Evolutionary conservation across 306 rosid genomes (phyloP).

Genomic region (Inga leiocalycina): DNA sequence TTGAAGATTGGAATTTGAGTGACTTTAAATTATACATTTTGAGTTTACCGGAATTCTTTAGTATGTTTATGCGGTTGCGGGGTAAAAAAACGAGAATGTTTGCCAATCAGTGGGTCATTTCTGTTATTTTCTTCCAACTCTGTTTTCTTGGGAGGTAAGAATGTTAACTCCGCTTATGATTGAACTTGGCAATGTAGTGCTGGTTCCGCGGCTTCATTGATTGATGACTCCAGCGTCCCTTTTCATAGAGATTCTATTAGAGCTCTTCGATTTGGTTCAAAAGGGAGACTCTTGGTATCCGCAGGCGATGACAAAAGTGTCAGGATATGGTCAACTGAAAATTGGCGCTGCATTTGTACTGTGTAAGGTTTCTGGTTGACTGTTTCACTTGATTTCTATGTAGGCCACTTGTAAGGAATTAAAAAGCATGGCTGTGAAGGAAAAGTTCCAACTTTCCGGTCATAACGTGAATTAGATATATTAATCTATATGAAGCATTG

Average conservation of each 20-base stretch:
- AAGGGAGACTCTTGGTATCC: slow-evolving; percentile 75
- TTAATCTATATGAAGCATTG: not conserved
- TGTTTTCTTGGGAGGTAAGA: not conserved
- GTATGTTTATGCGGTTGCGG: not conserved
- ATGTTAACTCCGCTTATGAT: not conserved
- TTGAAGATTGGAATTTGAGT: not conserved
- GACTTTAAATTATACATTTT: not conserved
- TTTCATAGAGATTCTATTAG: slow-evolving; percentile 76
- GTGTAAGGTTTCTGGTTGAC: slow-evolving; percentile 54
- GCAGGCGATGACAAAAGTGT: slow-evolving; percentile 93
- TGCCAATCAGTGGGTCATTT: not conserved
- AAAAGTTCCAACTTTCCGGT: not conserved
- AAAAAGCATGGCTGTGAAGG: not conserved
- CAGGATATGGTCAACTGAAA: slow-evolving; percentile 76
- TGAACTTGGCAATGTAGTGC: slow-evolving; percentile 43
- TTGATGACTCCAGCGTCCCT: slow-evolving; percentile 48
- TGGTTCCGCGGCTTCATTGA: slow-evolving; percentile 56
- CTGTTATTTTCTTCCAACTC: not conserved
- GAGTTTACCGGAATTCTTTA: not conserved
- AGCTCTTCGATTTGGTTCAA: slow-evolving; percentile 72
- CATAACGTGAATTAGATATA: not conserved
- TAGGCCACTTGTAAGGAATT: not conserved
- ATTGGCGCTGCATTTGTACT: slow-evolving; percentile 77
- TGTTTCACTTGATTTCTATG: not conserved
- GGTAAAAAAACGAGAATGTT: not conserved